Evolutionary conservation across 495 filamentous ascomycete genomes (phyloP).

Genomic region (Darksidea phi): DNA sequence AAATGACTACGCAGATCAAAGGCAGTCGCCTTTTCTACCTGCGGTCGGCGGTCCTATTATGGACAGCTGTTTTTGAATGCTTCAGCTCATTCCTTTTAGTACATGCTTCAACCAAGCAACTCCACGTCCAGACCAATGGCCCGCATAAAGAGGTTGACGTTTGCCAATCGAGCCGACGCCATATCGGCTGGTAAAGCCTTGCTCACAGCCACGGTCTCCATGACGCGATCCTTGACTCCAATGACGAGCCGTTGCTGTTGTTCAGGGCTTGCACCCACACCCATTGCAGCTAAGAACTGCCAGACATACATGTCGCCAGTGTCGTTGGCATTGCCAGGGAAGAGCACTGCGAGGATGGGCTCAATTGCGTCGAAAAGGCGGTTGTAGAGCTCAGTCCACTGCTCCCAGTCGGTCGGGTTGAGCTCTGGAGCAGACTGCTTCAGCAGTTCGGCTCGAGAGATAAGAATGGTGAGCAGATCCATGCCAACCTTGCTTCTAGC

Average conservation of each 20-base stretch:
- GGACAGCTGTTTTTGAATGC: not conserved
- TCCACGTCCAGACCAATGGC: constrained; percentile 97
- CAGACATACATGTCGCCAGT: constrained; percentile 82
- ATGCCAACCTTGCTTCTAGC: constrained; percentile 82
- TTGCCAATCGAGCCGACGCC: constrained; percentile 72
- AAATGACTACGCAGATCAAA: too few relatives aligned
- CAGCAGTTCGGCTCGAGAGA: constrained; percentile 88
- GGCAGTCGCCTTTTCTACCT: too few relatives aligned
- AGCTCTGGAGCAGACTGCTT: constrained; percentile 57
- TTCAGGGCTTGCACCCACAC: constrained; percentile 84
- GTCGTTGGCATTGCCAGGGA: constrained; percentile 69
- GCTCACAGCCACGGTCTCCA: constrained; percentile 86
- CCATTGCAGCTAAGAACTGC: constrained; percentile 94
- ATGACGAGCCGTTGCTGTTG: constrained; percentile 93
- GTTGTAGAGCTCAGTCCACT: constrained; percentile 76
- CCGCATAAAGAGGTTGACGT: constrained; percentile 97
- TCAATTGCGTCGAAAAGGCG: constrained; percentile 84
- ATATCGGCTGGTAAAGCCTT: constrained; percentile 87
- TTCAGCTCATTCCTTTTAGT: not conserved
- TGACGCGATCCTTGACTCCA: constrained; percentile 95
- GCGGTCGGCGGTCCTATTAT: not conserved
- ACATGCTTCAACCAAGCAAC: constrained; percentile 64
- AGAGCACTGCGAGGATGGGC: constrained; percentile 75
- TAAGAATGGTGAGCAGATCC: constrained; percentile 88
- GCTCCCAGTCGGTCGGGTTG: constrained; percentile 58